Evolutionary conservation across 1,284 basidiomycete genomes (phyloP).

Genomic region (Boletus albobrunnescens): DNA sequence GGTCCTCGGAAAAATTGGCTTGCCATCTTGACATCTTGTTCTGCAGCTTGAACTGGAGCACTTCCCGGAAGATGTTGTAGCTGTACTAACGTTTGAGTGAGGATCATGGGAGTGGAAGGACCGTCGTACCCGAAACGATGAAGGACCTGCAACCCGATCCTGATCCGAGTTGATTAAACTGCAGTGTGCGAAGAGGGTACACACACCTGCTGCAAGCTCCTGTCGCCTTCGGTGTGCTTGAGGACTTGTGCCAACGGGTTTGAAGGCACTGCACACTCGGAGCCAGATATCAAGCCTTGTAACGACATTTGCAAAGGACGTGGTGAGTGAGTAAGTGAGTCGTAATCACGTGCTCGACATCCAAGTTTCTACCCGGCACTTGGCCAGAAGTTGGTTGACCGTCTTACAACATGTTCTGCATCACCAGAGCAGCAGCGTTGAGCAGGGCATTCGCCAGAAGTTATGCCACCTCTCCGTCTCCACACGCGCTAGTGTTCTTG

Average conservation of each 20-base stretch:
- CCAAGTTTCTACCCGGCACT: not conserved
- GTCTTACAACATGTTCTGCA: conserved; percentile 43
- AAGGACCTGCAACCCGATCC: conserved; percentile 73
- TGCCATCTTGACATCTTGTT: conserved; percentile 69
- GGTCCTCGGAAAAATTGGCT: conserved; percentile 70
- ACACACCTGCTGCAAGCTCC: conserved; percentile 78
- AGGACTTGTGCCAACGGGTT: conserved; percentile 90
- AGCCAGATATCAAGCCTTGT: conserved; percentile 81
- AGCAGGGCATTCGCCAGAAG: conserved; percentile 37
- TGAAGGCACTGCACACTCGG: conserved; percentile 81
- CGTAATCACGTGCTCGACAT: conserved; percentile 22
- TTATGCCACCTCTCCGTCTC: conserved; percentile 54
- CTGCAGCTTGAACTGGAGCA: conserved; percentile 43
- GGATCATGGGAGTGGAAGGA: not conserved
- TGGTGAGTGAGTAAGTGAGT: too few species aligned
- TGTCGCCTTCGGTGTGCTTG: conserved; percentile 89
- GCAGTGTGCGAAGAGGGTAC: not conserved
- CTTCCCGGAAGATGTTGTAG: conserved; percentile 69
- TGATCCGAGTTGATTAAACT: conserved; percentile 27
- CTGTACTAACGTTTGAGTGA: conserved; percentile 36
- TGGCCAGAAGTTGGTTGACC: too few species aligned
- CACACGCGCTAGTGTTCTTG: conserved; percentile 80
- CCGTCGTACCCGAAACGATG: conserved; percentile 57
- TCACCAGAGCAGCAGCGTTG: conserved; percentile 24
- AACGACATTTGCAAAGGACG: conserved; percentile 54